Base-by-base conservation (phyloP, 164 flowering plant genomes). In the Kalanchoe fedtschenkoi region DNA sequence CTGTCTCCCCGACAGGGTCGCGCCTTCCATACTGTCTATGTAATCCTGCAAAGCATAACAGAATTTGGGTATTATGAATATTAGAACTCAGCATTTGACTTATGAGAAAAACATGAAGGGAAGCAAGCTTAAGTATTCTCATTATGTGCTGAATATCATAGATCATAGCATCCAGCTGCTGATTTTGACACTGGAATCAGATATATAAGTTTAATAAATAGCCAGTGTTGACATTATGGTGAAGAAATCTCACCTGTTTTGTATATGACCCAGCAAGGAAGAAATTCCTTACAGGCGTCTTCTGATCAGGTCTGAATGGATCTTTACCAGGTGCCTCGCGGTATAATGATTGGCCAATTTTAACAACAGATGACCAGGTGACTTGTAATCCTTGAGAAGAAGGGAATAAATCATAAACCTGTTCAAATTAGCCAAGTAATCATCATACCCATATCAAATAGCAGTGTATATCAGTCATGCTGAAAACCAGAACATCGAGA, bases 221-320 rank as follows among this genome's bases (percentile, higher is more conserved):
- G 32, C 30, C 24, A 15, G 6, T 10, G 32, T 16, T 9, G 32
- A 32, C 28, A 2, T 11, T 21, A 24, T 13, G 11, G 33, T 13
- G 34, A 28, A 19, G 5, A 44, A 63, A 59, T 1, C 2, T 75
- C 55, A 89, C 98, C 96, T 90, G 98, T 67, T 93, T 93, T 35
- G 98, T 93, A 67, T 90, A 93, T 10, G 98, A 93, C n/a, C 98
- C 97, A 32, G 97, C 87, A 63, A 90, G 97, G 81, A 89, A 88
- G 84, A 93, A 93, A 65, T 88, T 90, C 38, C 75, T 77, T 26
- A 93, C 70, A 3, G 97, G 98, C 11, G 98, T 88, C 82, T 76
- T 88, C 70, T 90, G 98, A 76, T 90, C 89, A 26, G 97, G 98
- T 70, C 98, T 80, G 61, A 89, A 93, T 57, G 95, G 96, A 73